These are phyloP conservation scores for Yueomyces sinensis DNA, from an alignment of 805 yeast species.

Conservation along the genomic window DNA sequence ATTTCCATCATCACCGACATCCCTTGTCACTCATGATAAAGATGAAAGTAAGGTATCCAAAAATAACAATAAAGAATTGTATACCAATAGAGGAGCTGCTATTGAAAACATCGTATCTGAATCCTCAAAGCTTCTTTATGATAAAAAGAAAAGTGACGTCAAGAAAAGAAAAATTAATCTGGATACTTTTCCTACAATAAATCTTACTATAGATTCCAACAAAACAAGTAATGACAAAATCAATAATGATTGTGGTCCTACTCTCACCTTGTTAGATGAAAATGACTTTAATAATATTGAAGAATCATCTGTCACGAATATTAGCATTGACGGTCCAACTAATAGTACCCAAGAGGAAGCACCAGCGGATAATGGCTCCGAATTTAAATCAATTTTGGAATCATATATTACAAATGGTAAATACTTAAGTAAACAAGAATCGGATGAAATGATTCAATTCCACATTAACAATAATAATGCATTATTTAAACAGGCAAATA, in stretches of 20 bases:
- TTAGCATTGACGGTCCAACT: neutral
- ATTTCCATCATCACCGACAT: neutral
- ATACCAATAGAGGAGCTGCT: neutral
- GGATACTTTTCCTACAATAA: neutral
- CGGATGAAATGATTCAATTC: constrained; percentile 4
- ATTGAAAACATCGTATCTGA: neutral
- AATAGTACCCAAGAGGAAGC: neutral
- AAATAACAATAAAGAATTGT: no score
- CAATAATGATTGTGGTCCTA: no score
- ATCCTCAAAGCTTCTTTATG: no score
- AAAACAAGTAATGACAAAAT: neutral
- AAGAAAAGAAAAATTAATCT: neutral
- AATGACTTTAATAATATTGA: neutral
- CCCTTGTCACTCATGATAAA: neutral
- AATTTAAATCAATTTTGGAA: constrained; percentile 1
- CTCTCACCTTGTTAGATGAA: neutral
- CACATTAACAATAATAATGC: constrained; percentile 3
- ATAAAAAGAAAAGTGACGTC: no score
- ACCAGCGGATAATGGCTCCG: no score
- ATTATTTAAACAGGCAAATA: constrained; percentile 25
- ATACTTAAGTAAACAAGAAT: constrained; percentile 12
- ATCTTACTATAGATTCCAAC: neutral
- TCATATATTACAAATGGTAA: constrained; percentile 14
- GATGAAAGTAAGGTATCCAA: neutral
- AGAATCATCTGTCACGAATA: neutral